Conservation (phyloP, 1,139 yeast genomes). For the Candida mesenterica region DNA sequence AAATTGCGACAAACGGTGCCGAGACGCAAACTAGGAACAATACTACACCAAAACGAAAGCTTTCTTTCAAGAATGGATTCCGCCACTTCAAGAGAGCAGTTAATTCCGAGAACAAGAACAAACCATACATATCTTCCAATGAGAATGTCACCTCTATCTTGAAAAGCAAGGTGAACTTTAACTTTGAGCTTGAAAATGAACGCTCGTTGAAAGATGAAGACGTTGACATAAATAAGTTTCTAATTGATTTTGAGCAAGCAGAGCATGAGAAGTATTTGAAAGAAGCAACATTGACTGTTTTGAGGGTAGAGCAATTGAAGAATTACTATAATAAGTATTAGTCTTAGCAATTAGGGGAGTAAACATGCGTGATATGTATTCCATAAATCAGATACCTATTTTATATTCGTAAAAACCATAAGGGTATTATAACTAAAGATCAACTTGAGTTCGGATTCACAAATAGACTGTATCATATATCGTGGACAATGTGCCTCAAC, state of each 20-base stretch:
- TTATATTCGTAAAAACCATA: too few species aligned
- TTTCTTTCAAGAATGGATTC: constrained; percentile 1
- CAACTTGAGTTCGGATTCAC: too few species aligned
- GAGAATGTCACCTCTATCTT: constrained; percentile 17
- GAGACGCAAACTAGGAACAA: constrained; percentile 3
- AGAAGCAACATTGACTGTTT: constrained; percentile 15
- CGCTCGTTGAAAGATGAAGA: constrained; percentile 17
- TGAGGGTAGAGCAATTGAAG: constrained; percentile 19
- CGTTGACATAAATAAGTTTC: constrained; percentile 18
- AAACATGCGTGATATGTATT: neutral
- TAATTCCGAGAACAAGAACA: neutral
- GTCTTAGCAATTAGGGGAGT: neutral
- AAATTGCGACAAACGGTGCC: neutral
- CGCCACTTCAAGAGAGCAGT: neutral
- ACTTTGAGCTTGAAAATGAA: constrained; percentile 20
- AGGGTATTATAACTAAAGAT: too few species aligned
- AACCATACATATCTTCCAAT: too few species aligned
- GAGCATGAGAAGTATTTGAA: constrained; percentile 19
- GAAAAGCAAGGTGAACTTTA: constrained; percentile 21
- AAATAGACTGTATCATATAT: too few species aligned
- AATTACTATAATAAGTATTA: constrained; percentile 16
- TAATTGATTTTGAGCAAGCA: constrained; percentile 19
- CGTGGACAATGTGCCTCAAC: too few species aligned
- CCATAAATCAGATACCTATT: neutral
- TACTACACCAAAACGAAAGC: constrained; percentile 1